Percentiles rank a stretch among this genome's conserved stretches.
These are phyloP conservation scores for Knoxdaviesia capensis DNA, from an alignment of 2,329 filamentous ascomycete species.

Conservation along the genomic window DNA sequence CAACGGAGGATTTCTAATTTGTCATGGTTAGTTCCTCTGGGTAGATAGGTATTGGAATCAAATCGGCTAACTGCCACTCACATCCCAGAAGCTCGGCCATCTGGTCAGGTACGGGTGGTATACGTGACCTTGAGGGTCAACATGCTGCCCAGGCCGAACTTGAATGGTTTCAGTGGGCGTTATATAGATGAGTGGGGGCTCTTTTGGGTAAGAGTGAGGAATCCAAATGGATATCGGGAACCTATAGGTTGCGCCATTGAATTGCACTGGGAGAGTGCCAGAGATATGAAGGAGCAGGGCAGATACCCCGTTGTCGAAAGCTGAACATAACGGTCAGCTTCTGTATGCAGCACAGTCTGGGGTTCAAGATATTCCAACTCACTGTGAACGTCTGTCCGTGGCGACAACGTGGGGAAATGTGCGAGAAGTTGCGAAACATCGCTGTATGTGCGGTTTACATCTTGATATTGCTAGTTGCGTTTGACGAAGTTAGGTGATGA, in stretches of 20 bases:
- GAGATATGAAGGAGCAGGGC: conserved; percentile 71
- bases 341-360: neutral
- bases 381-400: conserved; percentile 93
- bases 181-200: conserved; percentile 74
- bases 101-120: conserved; percentile 91
- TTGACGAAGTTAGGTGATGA: neutral
- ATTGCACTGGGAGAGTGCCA: conserved; percentile 78
- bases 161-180: conserved; percentile 76
- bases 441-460: conserved; percentile 82
- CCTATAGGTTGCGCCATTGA: conserved; percentile 73
- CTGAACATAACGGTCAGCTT: conserved; percentile 23
- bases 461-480: conserved; percentile 58
- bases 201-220: conserved; percentile 71
- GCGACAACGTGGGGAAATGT: conserved; percentile 59
- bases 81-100: conserved; percentile 81
- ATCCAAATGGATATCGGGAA: conserved; percentile 91
- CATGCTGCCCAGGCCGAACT: conserved; percentile 82
- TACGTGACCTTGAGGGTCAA: conserved; percentile 77
- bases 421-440: conserved; percentile 71
- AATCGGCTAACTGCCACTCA: conserved; percentile 24
- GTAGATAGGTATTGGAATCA: neutral
- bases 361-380: conserved; percentile 13
- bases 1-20: conserved; percentile 56
- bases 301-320: conserved; percentile 72
- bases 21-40: conserved; percentile 6